Evolutionary conservation across 176 grass and related monocot species (phyloP), one percentile per base, ranked within the genome.

Genomic region (Lolium multiflorum): DNA sequence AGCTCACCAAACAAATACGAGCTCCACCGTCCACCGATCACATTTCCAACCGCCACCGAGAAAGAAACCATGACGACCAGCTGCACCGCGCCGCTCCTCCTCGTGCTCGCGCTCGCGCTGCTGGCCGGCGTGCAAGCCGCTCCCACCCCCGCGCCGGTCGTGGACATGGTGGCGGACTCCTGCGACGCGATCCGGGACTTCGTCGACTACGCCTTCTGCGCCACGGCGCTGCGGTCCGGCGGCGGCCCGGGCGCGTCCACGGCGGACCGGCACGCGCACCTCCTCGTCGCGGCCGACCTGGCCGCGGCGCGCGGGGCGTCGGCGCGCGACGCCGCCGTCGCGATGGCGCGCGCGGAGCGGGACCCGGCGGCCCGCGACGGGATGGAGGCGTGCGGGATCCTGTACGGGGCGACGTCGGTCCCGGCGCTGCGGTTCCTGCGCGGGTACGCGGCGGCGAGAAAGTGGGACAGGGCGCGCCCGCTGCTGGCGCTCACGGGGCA

Each of bases 161-260:
- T n/a, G n/a, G 82, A 91, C 79, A 48, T 79, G 10, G 78, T 88
- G 17, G 26, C 41, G 2, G 58, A 44, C 62, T 83, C 86, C 13
- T 89, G 83, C 83, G 1, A 48, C 22, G 92, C 83, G 31, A 89
- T 93, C 82, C 78, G 85, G 17, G 78, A 89, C 64, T 90, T 93
- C 82, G 86, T 85, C n/a, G 78, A 87, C 66, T 52, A 63, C 28
- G 16, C 9, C 49, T 87, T 88, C 78, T 82, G 73, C 85, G 31
- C 47, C 12, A 15, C 82, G 4, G 83, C 76, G 59, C 85, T 90
- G 9, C 78, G 82, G 3, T 62, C 88, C 26, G 48, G 47, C 48
- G 62, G 52, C 47, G 72, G 72, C 1, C 55, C 86, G 0, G 35
- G 16, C 8, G 78, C 81, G 0, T 59, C 78, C 13, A 0, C 57